phyloP scores from a whole-genome alignment of 2,329 filamentous ascomycete species.

The Incumbomyces delicatus region DNA sequence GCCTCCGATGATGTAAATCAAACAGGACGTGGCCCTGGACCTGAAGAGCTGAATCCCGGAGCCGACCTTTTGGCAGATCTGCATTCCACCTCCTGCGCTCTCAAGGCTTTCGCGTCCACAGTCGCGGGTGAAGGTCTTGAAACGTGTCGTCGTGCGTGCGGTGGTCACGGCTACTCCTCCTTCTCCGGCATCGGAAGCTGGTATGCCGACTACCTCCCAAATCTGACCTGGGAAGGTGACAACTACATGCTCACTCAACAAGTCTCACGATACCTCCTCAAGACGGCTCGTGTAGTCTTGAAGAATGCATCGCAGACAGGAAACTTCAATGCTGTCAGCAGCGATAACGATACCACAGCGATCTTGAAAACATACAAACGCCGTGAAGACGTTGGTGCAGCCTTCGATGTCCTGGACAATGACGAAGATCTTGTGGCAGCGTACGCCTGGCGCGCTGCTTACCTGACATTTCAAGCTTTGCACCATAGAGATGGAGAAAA shows the following conservation, averaged over 20 bases:
- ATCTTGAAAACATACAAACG: slow-evolving; percentile 57
- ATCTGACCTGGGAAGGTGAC: slow-evolving; percentile 64
- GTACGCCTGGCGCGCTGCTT: slow-evolving; percentile 66
- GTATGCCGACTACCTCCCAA: slow-evolving; percentile 68
- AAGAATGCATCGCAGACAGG: slow-evolving; percentile 21
- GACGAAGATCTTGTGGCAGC: slow-evolving; percentile 63
- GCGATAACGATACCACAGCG: slow-evolving; percentile 57
- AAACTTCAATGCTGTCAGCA: slow-evolving; percentile 40
- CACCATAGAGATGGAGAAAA: slow-evolving; percentile 66
- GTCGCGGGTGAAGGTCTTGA: slow-evolving; percentile 67
- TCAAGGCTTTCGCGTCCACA: slow-evolving; percentile 64
- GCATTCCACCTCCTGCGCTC: slow-evolving; percentile 65
- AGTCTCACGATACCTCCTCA: slow-evolving; percentile 65
- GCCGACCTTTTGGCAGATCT: slow-evolving; percentile 62
- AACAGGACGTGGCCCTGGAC: slow-evolving; percentile 49
- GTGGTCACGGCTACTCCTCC: slow-evolving; percentile 65
- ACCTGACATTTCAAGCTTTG: slow-evolving; percentile 64
- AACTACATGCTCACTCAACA: slow-evolving; percentile 79
- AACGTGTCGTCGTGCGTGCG: slow-evolving; percentile 63
- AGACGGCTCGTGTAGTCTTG: slow-evolving; percentile 63
- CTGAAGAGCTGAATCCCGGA: slow-evolving; percentile 57
- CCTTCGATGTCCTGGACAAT: slow-evolving; percentile 62
- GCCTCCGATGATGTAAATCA: slow-evolving; percentile 34
- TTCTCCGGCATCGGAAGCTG: slow-evolving; percentile 67
- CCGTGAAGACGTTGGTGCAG: slow-evolving; percentile 59